These are phyloP conservation scores for Ceratobasidium sp. DNA, from an alignment of 1,284 basidiomycete species.

Conservation along the genomic window DNA sequence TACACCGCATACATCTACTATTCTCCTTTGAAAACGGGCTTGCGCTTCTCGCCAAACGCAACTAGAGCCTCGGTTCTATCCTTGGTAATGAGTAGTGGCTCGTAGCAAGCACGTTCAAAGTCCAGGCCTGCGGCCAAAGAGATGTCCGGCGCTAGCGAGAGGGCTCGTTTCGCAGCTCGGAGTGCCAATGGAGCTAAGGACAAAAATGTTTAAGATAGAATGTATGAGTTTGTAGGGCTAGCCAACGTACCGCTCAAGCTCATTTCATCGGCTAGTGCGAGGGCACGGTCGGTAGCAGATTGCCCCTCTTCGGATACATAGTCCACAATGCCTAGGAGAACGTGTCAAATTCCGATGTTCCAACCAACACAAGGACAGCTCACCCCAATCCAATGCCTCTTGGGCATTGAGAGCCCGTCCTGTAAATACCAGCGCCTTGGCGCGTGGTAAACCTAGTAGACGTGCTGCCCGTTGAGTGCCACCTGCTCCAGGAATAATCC, in stretches of 20 bases:
- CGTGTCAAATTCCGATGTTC: not conserved
- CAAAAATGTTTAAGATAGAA: not conserved
- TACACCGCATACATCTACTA: conserved; percentile 55
- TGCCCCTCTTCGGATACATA: conserved; percentile 71
- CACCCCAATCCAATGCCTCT: conserved; percentile 83
- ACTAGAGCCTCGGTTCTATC: conserved; percentile 87
- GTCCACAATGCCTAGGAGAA: conserved; percentile 73
- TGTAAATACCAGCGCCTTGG: conserved; percentile 90
- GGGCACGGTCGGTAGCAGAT: conserved; percentile 72
- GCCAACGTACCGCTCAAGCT: conserved; percentile 69
- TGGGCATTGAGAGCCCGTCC: conserved; percentile 69
- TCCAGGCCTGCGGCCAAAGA: conserved; percentile 85
- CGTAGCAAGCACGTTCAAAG: conserved; percentile 88
- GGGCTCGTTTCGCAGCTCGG: conserved; percentile 87
- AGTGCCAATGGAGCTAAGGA: conserved; percentile 84
- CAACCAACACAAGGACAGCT: conserved; percentile 43
- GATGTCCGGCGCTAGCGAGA: conserved; percentile 81
- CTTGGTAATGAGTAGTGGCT: conserved; percentile 78
- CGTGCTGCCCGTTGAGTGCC: conserved; percentile 89
- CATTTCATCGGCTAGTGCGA: conserved; percentile 72
- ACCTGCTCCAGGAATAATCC: conserved; percentile 96
- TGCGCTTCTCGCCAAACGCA: conserved; percentile 90
- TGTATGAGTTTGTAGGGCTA: not conserved
- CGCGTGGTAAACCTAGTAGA: conserved; percentile 80
- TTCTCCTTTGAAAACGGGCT: conserved; percentile 84